Conservation (phyloP, 1,284 basidiomycete genomes). For the Microbotryum saponariae region DNA sequence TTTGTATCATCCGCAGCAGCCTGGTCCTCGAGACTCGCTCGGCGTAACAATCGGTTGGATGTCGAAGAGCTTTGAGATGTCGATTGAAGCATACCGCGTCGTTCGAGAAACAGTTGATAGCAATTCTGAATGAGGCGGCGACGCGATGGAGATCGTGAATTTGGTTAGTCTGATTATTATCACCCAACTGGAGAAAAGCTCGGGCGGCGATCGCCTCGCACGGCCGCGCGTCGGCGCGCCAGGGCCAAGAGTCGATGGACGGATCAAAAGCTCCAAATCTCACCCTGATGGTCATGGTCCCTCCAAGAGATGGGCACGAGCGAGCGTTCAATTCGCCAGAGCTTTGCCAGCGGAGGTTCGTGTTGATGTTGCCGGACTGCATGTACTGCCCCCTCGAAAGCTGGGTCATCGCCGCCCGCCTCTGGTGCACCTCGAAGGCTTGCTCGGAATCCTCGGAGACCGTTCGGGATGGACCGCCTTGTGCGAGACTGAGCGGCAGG, state of each 20-base stretch:
- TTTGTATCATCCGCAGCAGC: constrained; percentile 16
- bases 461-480: too few species aligned
- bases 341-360: constrained; percentile 24
- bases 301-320: not conserved
- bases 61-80: not conserved
- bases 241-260: too few species aligned
- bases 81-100: not conserved
- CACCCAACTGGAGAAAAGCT: not conserved
- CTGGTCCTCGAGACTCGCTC: not conserved
- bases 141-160: not conserved
- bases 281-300: too few species aligned
- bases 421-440: too few species aligned
- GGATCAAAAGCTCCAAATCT: not conserved
- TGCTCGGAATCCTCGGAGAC: too few species aligned
- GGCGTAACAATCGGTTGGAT: not conserved
- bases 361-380: constrained; percentile 13
- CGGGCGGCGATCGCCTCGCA: not conserved
- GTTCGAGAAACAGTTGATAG: not conserved
- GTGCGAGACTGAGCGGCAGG: too few species aligned
- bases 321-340: constrained; percentile 13
- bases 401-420: too few species aligned
- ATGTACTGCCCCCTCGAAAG: too few species aligned
- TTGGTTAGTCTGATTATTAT: not conserved
- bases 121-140: not conserved
- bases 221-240: too few species aligned